Percentiles rank a stretch among this genome's conserved stretches.
Conservation (phyloP, 768 basidiomycete genomes). For the Lactarius trivialis region DNA sequence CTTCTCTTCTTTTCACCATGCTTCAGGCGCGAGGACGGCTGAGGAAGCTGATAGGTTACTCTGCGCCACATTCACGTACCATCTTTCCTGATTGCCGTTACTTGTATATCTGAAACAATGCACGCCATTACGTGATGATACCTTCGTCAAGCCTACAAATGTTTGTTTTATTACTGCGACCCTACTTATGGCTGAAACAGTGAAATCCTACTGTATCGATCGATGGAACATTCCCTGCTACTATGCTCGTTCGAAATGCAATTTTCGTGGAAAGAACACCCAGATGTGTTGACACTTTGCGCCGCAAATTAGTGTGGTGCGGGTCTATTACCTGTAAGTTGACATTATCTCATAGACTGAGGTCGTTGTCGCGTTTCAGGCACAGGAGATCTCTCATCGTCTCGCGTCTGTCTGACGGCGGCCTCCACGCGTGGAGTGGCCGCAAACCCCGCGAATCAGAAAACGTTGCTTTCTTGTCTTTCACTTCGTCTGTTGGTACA, state of each 20-base stretch:
- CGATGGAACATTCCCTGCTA: neutral
- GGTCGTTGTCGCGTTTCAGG: neutral
- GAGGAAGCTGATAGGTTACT: conserved; percentile 1
- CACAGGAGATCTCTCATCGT: neutral
- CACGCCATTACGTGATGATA: conserved; percentile 1
- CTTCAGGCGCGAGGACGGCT: conserved; percentile 1
- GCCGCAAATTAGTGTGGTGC: neutral
- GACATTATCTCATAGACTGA: neutral
- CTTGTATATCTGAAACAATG: conserved; percentile 3
- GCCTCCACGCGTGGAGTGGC: neutral
- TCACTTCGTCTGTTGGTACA: neutral
- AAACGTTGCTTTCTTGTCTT: neutral
- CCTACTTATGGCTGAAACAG: neutral
- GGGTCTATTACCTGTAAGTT: neutral
- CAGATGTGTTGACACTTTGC: neutral
- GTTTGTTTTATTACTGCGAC: neutral
- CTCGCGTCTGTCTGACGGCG: neutral
- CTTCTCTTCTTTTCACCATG: conserved; percentile 13
- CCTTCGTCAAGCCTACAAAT: neutral
- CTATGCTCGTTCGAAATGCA: neutral
- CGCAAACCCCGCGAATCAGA: neutral
- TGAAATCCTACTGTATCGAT: neutral
- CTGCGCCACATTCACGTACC: conserved; percentile 13
- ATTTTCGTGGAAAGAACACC: neutral
- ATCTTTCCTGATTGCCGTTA: conserved; percentile 2